phyloP scores from a whole-genome alignment of 345 rosid species.

The Eucalyptus melliodora region DNA sequence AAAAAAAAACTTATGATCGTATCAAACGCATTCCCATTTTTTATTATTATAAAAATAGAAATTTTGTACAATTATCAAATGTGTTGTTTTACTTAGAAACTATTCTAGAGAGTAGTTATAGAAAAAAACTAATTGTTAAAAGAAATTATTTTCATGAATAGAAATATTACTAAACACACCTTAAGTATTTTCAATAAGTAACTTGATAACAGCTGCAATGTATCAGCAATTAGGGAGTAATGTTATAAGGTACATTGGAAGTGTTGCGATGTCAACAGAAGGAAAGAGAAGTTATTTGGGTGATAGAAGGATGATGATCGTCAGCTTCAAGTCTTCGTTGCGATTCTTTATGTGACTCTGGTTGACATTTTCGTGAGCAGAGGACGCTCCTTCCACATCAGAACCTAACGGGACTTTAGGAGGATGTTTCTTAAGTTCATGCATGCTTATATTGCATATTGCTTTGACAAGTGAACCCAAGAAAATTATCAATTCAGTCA shows the following conservation, averaged over 20 bases:
- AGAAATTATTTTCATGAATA: rapidly evolving
- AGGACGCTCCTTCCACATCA: background rate
- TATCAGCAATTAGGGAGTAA: background rate
- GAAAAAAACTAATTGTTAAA: too few relatives aligned
- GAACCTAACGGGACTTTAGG: background rate
- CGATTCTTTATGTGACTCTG: background rate
- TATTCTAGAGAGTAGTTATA: too few relatives aligned
- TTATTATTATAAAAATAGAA: too few relatives aligned
- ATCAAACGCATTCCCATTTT: rapidly evolving
- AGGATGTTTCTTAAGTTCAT: background rate
- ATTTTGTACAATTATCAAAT: too few relatives aligned
- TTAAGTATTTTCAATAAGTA: background rate
- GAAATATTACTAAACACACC: rapidly evolving
- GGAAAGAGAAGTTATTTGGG: background rate
- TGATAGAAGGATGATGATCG: background rate
- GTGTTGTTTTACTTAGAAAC: too few relatives aligned
- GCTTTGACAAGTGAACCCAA: background rate
- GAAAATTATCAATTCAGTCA: rapidly evolving
- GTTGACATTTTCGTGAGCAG: background rate
- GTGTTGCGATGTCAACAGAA: background rate
- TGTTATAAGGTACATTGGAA: background rate
- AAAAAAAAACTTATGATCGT: too few relatives aligned
- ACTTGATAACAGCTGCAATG: background rate
- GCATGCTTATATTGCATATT: background rate
- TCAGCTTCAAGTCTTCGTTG: background rate